A percentile compares a stretch with the other conserved stretches of the same genome.
phyloP scores from a whole-genome alignment of 2,329 filamentous ascomycete species.

The Orbilia ellipsospora region DNA sequence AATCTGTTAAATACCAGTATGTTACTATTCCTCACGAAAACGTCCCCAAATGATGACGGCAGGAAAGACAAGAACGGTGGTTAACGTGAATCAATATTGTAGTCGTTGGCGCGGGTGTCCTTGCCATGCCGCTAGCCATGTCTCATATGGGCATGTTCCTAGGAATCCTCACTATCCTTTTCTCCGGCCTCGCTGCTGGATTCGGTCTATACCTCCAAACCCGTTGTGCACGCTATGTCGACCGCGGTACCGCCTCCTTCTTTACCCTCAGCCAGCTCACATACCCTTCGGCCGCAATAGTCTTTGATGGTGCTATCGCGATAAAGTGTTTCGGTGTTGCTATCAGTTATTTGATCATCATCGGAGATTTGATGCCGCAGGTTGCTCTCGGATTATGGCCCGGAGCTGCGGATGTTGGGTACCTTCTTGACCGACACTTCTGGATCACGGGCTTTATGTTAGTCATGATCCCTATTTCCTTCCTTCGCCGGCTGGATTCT shows the following conservation, averaged over 20 bases:
- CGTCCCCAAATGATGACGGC: neutral
- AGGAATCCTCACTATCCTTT: constrained; percentile 84
- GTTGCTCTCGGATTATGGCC: constrained; percentile 84
- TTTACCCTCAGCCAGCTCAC: constrained; percentile 97
- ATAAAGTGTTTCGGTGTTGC: constrained; percentile 85
- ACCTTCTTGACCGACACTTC: constrained; percentile 88
- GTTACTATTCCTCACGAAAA: constrained; percentile 57
- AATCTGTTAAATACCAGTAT: constrained; percentile 96
- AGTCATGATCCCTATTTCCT: constrained; percentile 92
- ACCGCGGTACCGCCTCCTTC: constrained; percentile 88
- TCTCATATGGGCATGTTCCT: constrained; percentile 94
- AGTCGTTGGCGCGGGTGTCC: constrained; percentile 93
- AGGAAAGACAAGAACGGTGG: constrained; percentile 34
- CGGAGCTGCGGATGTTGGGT: constrained; percentile 72
- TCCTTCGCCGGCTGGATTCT: constrained; percentile 89
- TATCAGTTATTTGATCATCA: constrained; percentile 86
- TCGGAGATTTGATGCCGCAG: constrained; percentile 96
- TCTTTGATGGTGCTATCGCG: constrained; percentile 95
- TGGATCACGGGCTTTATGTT: constrained; percentile 98
- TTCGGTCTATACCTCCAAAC: constrained; percentile 96
- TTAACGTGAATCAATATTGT: constrained; percentile 24
- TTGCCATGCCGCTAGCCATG: constrained; percentile 95
- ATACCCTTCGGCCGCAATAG: constrained; percentile 92
- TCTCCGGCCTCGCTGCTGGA: constrained; percentile 87
- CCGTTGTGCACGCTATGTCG: constrained; percentile 90